Conservation (phyloP, 495 filamentous ascomycete species). For the Glutinoglossum americanum region DNA sequence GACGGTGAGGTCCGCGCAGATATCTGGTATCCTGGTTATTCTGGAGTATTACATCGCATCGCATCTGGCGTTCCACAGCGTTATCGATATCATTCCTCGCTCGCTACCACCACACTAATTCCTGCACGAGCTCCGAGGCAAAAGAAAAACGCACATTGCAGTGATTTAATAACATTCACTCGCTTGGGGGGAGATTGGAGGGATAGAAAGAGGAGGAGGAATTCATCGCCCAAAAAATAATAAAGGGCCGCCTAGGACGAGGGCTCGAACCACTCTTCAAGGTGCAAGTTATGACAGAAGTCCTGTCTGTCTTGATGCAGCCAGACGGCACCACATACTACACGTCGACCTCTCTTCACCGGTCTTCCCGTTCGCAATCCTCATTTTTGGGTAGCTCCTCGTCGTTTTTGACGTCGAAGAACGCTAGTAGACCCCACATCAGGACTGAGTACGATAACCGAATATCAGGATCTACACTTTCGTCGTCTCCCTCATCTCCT, state of each 20-base stretch:
- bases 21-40: not conserved
- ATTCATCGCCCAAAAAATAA: not conserved
- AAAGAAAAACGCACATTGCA: not conserved
- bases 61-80: not conserved
- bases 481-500: slow-evolving; percentile 12
- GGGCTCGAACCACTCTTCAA: not conserved
- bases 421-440: slow-evolving; percentile 13
- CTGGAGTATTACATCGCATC: not conserved
- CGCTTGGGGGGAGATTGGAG: not conserved
- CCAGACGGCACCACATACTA: slow-evolving; percentile 21
- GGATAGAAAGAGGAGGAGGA: not conserved
- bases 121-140: not conserved
- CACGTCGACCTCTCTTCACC: slow-evolving; percentile 17
- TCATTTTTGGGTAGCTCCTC: slow-evolving; percentile 21
- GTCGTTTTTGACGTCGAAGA: slow-evolving; percentile 18
- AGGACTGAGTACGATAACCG: not conserved
- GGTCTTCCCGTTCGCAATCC: slow-evolving; percentile 21
- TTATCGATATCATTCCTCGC: slow-evolving; percentile 1
- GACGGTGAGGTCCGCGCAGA: not conserved
- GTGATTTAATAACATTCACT: not conserved
- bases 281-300: slow-evolving; percentile 21
- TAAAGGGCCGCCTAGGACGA: not conserved
- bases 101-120: not conserved
- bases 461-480: slow-evolving; percentile 13
- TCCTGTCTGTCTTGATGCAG: slow-evolving; percentile 17